These are phyloP conservation scores for Debaryomyces subglobosus DNA, from an alignment of 1,139 yeast species.

Conservation along the genomic window DNA sequence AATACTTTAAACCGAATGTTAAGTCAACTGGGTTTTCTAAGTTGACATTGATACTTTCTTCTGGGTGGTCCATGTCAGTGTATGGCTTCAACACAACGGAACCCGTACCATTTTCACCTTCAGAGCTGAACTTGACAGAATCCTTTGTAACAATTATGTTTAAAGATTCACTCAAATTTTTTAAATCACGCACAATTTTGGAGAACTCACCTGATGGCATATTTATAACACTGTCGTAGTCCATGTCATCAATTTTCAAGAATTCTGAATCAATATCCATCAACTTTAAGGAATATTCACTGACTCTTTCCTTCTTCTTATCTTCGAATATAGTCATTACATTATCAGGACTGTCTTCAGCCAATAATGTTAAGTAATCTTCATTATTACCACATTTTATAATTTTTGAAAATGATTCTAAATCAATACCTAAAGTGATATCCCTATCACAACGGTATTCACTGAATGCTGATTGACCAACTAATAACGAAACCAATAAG, in stretches of 20 bases:
- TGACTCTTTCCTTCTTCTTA: constrained; percentile 83
- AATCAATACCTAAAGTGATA: constrained; percentile 88
- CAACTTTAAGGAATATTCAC: constrained; percentile 88
- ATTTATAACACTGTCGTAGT: constrained; percentile 81
- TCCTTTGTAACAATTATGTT: constrained; percentile 88
- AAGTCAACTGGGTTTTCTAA: constrained; percentile 86
- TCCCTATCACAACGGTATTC: constrained; percentile 96
- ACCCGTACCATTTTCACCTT: constrained; percentile 93
- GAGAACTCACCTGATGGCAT: constrained; percentile 90
- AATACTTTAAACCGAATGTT: constrained; percentile 89
- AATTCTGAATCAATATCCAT: constrained; percentile 98
- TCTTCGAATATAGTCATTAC: constrained; percentile 88
- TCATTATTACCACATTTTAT: constrained; percentile 90
- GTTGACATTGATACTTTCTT: constrained; percentile 71
- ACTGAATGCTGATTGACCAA: constrained; percentile 88
- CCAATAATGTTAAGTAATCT: constrained; percentile 84
- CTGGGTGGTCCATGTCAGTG: constrained; percentile 79
- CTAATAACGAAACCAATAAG: constrained; percentile 81
- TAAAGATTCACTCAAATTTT: constrained; percentile 83
- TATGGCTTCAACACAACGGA: constrained; percentile 83
- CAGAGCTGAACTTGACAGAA: constrained; percentile 85
- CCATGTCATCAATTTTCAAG: constrained; percentile 92
- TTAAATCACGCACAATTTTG: constrained; percentile 86
- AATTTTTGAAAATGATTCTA: constrained; percentile 83
- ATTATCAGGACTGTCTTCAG: constrained; percentile 88